Base-by-base conservation (phyloP, 345 rosid species). In the Erodium maritimum region DNA sequence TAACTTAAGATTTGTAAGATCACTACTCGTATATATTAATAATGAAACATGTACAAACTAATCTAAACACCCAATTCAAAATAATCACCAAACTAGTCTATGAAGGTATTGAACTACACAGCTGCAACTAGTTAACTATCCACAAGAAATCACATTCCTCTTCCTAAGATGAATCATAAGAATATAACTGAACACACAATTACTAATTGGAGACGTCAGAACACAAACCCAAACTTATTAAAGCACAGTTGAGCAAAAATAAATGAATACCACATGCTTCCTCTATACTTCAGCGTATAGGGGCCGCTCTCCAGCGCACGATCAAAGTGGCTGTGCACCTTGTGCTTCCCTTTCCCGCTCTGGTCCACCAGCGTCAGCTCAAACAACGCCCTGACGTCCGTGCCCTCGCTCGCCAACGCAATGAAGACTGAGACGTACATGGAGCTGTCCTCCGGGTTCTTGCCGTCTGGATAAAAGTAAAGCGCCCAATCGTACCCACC, bases 401-500 rank as follows among this genome's bases (percentile, higher is more conserved):
- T n/a, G n/a, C n/a, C n/a, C n/a, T n/a, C n/a, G n/a, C 97, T 85
- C 5, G 90, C 87, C 37, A 94, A 61, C 19, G 95, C 97, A 56
- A 94, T 82, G 75, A 85, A 94, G 54, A 87, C 81, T 33, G 96
- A 94, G 3, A 87, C 95, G 34, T 94, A 87, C 68, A 70, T 14
- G 34, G 87, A 56, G 23, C 60, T 77, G 65, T 94, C 96, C 74
- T 87, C 96, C 0, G 83, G 83, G 57, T 82, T 90, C 64, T 85
- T 94, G 8, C 97, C 99, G 61, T 90, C 90, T 0, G 99, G 99
- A 52, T 90, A 94, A 56, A 94, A 94, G 72, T 85, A 90, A 65
- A 94, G 71, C 61, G 84, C 88, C 99, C 99, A 94, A 33, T 90
- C 88, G 63, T 76, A 90, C 10, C 99, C 99, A 2, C 90, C 97